A percentile compares a stretch with the other conserved stretches of the same genome.
These are phyloP conservation scores for Aspergillus texensis DNA, from an alignment of 2,329 filamentous ascomycete species.

Conservation along the genomic window DNA sequence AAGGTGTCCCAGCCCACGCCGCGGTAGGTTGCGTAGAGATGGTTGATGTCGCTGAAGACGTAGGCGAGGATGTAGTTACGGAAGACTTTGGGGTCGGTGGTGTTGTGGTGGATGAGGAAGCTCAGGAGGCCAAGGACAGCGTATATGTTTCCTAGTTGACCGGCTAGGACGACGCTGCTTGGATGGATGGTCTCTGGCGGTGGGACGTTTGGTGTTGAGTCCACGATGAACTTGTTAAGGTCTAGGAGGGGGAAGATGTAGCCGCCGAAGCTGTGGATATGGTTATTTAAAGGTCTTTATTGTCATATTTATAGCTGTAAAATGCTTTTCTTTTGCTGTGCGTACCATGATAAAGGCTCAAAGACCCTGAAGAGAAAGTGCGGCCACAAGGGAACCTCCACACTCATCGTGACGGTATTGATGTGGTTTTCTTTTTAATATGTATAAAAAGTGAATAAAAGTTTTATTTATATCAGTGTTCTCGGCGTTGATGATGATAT, in stretches of 20 bases:
- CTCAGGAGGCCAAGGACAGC: conserved; percentile 67
- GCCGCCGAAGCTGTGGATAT: conserved; percentile 58
- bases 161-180: conserved; percentile 59
- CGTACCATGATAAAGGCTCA: conserved; percentile 70
- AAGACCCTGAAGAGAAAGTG: conserved; percentile 68
- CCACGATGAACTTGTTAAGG: conserved; percentile 64
- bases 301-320: neutral
- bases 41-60: conserved; percentile 67
- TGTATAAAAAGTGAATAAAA: neutral
- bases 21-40: conserved; percentile 64
- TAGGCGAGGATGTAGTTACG: conserved; percentile 68
- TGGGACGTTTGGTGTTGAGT: conserved; percentile 56
- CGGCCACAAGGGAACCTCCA: conserved; percentile 61
- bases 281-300: conserved; percentile 14
- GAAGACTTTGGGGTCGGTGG: conserved; percentile 66
- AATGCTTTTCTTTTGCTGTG: conserved; percentile 4
- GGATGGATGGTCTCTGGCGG: conserved; percentile 33
- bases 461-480: neutral
- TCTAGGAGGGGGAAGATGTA: conserved; percentile 59
- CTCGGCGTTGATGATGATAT: too few relatives aligned
- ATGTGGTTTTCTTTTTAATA: conserved; percentile 24
- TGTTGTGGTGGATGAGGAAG: conserved; percentile 65
- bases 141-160: conserved; percentile 72
- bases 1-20: conserved; percentile 60
- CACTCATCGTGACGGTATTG: conserved; percentile 38